Percentiles rank a stretch among this genome's conserved stretches.
Evolutionary conservation across 257 asterid genomes (phyloP).

Genomic region (Ligustrum vulgare): DNA sequence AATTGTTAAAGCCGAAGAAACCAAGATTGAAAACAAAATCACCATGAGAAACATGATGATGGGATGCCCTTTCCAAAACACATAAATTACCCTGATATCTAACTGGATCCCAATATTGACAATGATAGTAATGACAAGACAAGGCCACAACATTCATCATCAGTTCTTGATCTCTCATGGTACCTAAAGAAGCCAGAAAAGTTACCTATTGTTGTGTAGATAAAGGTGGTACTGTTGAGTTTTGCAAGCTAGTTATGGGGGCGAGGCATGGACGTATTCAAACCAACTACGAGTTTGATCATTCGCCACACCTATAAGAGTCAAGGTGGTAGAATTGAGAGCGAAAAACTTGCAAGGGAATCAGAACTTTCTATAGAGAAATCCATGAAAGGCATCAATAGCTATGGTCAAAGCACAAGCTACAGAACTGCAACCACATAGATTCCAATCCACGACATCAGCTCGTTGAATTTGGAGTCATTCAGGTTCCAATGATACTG

Average conservation of each 20-base stretch:
- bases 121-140: constrained; percentile 58
- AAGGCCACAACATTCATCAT: constrained; percentile 64
- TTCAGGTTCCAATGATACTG: no score
- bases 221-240: constrained; percentile 62
- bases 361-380: constrained; percentile 16
- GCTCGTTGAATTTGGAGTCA: no score
- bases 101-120: constrained; percentile 51
- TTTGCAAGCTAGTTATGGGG: constrained; percentile 63
- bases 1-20: constrained; percentile 55
- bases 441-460: no score
- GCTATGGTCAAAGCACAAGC: constrained; percentile 59
- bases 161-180: constrained; percentile 58
- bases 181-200: constrained; percentile 70
- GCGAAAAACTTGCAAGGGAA: constrained; percentile 57
- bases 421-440: constrained; percentile 62
- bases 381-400: constrained; percentile 43
- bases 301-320: constrained; percentile 61
- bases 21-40: constrained; percentile 9
- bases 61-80: no score
- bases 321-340: constrained; percentile 47
- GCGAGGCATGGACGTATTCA: constrained; percentile 75
- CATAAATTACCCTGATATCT: no score
- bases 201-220: constrained; percentile 61
- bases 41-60: no score
- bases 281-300: constrained; percentile 71